Conservation (phyloP, 306 rosid species). For the Vigna mungo region DNA sequence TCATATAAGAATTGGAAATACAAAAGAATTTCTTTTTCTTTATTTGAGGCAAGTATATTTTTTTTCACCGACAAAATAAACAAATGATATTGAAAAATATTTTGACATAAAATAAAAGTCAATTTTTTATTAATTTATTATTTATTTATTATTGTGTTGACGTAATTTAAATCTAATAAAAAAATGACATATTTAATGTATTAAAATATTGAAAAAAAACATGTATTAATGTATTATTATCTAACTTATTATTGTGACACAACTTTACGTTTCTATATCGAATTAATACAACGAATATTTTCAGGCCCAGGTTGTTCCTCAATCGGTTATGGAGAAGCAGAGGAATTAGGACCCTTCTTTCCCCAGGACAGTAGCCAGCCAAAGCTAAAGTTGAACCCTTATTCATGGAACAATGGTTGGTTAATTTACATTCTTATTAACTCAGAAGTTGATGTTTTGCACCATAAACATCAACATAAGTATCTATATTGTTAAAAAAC, state of each 20-base stretch:
- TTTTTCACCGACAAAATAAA: no score
- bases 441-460: neutral
- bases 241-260: neutral
- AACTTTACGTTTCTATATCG: neutral
- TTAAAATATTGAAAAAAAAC: no score
- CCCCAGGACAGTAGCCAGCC: slow-evolving; percentile 73
- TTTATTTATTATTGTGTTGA: no score
- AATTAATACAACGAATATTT: slow-evolving; percentile 26
- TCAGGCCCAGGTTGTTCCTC: slow-evolving; percentile 96
- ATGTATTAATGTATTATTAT: no score
- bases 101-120: no score
- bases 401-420: slow-evolving; percentile 80
- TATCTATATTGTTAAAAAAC: neutral
- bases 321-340: slow-evolving; percentile 82
- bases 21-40: neutral
- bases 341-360: slow-evolving; percentile 92
- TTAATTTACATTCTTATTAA: neutral
- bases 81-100: no score
- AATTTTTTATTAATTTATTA: no score
- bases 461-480: neutral
- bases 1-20: neutral
- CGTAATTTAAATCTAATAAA: no score
- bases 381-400: slow-evolving; percentile 74
- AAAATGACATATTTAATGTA: no score
- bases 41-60: no score